phyloP scores from a whole-genome alignment of 305 asterid species.

The Plantago coronopus region DNA sequence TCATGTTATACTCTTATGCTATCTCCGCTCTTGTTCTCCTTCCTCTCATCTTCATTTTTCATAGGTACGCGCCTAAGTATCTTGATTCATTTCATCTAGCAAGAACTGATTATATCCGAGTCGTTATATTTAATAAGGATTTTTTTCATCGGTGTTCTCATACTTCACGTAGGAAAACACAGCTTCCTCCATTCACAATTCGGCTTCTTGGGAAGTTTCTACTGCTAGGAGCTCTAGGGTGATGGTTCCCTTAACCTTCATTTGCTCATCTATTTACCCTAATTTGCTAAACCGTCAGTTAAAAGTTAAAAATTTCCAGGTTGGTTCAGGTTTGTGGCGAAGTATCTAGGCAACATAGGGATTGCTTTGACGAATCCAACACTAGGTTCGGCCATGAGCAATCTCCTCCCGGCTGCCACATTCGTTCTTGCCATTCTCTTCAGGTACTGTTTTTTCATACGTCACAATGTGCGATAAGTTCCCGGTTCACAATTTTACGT shows the following conservation, averaged over 20 bases:
- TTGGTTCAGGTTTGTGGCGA: conserved; percentile 17
- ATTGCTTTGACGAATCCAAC: conserved; percentile 27
- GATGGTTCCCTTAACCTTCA: background rate
- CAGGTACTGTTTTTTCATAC: conserved; percentile 13
- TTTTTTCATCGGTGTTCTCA: background rate
- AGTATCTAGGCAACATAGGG: conserved; percentile 20
- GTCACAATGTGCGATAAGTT: too few species aligned
- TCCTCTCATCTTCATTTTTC: conserved; percentile 29
- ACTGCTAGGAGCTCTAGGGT: conserved; percentile 30
- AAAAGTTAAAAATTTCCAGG: too few species aligned
- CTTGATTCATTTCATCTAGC: too few species aligned
- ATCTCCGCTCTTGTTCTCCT: conserved; percentile 29
- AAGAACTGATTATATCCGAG: too few species aligned
- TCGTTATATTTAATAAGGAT: too few species aligned
- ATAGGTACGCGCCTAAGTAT: conserved; percentile 10
- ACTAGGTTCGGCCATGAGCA: conserved; percentile 30
- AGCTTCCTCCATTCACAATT: conserved; percentile 23
- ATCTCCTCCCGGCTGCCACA: conserved; percentile 28
- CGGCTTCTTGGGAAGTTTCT: conserved; percentile 7
- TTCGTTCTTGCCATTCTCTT: conserved; percentile 30
- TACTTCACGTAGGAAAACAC: conserved; percentile 20
- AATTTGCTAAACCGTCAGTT: too few species aligned
- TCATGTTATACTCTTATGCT: conserved; percentile 34
- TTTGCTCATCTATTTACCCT: background rate
- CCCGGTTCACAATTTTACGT: too few species aligned